Percentiles rank a stretch among this genome's conserved stretches.
These are phyloP conservation scores for Hyaloscypha bicolor DNA, from an alignment of 495 filamentous ascomycete species.

Conservation along the genomic window DNA sequence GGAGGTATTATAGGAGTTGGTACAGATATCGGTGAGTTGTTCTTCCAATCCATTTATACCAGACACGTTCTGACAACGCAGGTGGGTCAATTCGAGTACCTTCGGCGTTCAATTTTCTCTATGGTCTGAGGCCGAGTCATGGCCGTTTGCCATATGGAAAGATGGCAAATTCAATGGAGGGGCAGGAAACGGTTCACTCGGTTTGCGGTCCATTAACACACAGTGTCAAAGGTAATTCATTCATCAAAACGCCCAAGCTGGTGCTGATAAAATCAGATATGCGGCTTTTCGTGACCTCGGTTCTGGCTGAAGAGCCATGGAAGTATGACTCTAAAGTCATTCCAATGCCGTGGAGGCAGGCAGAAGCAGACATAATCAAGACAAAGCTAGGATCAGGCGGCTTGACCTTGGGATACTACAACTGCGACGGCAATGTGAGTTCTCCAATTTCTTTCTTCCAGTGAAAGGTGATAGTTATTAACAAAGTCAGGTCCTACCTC, in stretches of 20 bases:
- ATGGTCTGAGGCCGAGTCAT: conserved; percentile 58
- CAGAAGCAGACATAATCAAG: conserved; percentile 32
- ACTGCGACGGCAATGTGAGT: conserved; percentile 58
- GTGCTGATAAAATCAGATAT: conserved; percentile 52
- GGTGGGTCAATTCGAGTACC: conserved; percentile 72
- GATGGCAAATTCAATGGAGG: conserved; percentile 50
- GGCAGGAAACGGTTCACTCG: conserved; percentile 53
- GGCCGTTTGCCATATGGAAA: conserved; percentile 62
- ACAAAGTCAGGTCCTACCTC: conserved; percentile 58
- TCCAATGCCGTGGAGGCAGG: conserved; percentile 59
- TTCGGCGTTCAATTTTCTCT: conserved; percentile 58
- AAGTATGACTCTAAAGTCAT: conserved; percentile 59
- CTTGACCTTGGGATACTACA: conserved; percentile 59
- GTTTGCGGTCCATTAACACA: conserved; percentile 42
- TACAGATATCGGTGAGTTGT: conserved; percentile 64
- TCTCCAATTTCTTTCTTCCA: neutral
- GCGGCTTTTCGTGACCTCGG: conserved; percentile 61
- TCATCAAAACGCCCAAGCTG: conserved; percentile 47
- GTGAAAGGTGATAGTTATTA: conserved; percentile 21
- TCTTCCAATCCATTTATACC: neutral
- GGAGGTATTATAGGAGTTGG: conserved; percentile 51
- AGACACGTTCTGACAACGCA: conserved; percentile 7
- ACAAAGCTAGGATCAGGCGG: conserved; percentile 34
- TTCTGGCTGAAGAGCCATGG: conserved; percentile 64
- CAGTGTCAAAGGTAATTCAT: conserved; percentile 47